Conservation (phyloP, 352 stramenopile genomes). For the Elongisporangium senticosum region DNA sequence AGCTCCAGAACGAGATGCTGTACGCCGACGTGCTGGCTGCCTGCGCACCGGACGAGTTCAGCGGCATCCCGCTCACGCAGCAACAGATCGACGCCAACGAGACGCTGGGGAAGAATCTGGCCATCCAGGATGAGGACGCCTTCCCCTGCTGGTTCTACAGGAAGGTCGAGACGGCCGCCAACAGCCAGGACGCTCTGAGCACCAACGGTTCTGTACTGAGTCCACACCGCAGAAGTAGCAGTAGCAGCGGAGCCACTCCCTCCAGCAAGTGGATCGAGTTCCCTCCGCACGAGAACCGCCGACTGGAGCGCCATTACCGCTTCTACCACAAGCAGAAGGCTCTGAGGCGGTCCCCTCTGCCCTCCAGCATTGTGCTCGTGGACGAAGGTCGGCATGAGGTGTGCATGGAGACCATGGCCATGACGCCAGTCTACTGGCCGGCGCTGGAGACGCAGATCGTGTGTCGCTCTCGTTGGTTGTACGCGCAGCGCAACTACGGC, state of each 20-base stretch:
- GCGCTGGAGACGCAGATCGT: constrained; percentile 62
- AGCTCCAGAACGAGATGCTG: constrained; percentile 82
- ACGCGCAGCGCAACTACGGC: constrained; percentile 76
- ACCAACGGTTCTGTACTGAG: constrained; percentile 21
- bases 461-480: constrained; percentile 72
- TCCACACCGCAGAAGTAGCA: not conserved
- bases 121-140: constrained; percentile 43
- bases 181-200: constrained; percentile 17
- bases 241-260: constrained; percentile 6
- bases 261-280: constrained; percentile 73
- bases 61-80: constrained; percentile 37
- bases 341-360: constrained; percentile 26
- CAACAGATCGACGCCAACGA: constrained; percentile 38
- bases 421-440: constrained; percentile 80
- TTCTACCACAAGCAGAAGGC: constrained; percentile 57
- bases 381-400: constrained; percentile 83
- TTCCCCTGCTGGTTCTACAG: constrained; percentile 84
- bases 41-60: constrained; percentile 29
- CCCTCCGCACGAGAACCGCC: constrained; percentile 58
- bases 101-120: constrained; percentile 31
- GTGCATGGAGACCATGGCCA: constrained; percentile 66
- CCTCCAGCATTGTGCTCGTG: constrained; percentile 60
- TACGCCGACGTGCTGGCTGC: constrained; percentile 56
- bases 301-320: constrained; percentile 59
- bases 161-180: constrained; percentile 31